These are phyloP conservation scores for Sugiyamaella boreocaroliniensis DNA, from an alignment of 805 yeast genomes.

Conservation along the genomic window DNA sequence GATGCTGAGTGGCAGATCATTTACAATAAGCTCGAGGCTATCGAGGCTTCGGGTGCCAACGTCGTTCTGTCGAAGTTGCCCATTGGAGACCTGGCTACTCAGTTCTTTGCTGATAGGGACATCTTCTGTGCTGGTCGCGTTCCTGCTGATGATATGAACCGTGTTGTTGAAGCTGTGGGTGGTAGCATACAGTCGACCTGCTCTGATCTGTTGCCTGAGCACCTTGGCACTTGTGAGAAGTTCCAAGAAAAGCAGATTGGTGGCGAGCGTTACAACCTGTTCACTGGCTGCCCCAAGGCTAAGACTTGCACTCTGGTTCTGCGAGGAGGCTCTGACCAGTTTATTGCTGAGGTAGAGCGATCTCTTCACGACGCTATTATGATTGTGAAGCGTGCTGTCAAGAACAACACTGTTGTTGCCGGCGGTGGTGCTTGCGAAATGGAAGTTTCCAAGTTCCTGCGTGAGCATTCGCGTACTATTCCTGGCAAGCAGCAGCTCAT, in stretches of 20 bases:
- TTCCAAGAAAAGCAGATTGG: slow-evolving; percentile 97
- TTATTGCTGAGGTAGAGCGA: slow-evolving; percentile 95
- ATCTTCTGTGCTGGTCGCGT: slow-evolving; percentile 98
- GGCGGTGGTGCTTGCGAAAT: slow-evolving; percentile 99
- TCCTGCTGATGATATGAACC: slow-evolving; percentile 77
- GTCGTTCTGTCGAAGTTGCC: slow-evolving; percentile 92
- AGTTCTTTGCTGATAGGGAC: slow-evolving; percentile 91
- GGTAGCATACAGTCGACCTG: slow-evolving; percentile 71
- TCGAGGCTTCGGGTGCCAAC: slow-evolving; percentile 80
- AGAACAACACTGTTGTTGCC: slow-evolving; percentile 82
- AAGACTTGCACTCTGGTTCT: slow-evolving; percentile 88
- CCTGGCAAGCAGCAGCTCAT: slow-evolving; percentile 95
- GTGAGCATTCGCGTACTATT: slow-evolving; percentile 80
- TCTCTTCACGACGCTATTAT: slow-evolving; percentile 96
- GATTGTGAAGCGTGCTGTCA: slow-evolving; percentile 93
- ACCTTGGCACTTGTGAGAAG: slow-evolving; percentile 74
- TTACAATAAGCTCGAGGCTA: slow-evolving; percentile 73
- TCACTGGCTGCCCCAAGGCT: slow-evolving; percentile 86
- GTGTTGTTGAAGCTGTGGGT: slow-evolving; percentile 91
- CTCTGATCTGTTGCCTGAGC: slow-evolving; percentile 57
- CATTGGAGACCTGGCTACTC: slow-evolving; percentile 98
- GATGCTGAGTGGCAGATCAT: slow-evolving; percentile 99
- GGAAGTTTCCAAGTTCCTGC: slow-evolving; percentile 84
- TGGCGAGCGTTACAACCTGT: slow-evolving; percentile 87
- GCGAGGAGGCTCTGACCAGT: slow-evolving; percentile 98